These are phyloP conservation scores for Zangia roseola DNA, from an alignment of 768 basidiomycete species.

Conservation along the genomic window DNA sequence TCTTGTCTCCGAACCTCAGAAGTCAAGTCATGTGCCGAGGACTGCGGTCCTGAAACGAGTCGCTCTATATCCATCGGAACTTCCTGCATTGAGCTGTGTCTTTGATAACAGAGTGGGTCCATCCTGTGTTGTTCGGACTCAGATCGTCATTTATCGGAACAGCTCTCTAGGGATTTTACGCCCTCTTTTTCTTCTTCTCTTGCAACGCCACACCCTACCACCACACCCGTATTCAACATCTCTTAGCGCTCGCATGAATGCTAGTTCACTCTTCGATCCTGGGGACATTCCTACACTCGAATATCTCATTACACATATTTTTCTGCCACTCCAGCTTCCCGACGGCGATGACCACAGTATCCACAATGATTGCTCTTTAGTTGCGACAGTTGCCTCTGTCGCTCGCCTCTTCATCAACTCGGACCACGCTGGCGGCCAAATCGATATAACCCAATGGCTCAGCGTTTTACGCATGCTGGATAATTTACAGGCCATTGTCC, in stretches of 20 bases:
- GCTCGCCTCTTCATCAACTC: slow-evolving; percentile 17
- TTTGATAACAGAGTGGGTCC: slow-evolving; percentile 2
- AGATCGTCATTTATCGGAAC: background rate
- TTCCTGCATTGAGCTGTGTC: background rate
- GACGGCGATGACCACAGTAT: slow-evolving; percentile 32
- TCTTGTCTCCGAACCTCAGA: too few relatives aligned
- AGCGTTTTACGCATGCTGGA: slow-evolving; percentile 32
- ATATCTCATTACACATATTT: slow-evolving; percentile 43
- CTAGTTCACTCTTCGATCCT: background rate
- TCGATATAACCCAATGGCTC: slow-evolving; percentile 27
- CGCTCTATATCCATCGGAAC: background rate
- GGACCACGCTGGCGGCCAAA: background rate
- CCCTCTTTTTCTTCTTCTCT: background rate
- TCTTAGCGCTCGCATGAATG: slow-evolving; percentile 3
- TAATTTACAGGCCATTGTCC: slow-evolving; percentile 17
- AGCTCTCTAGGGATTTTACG: background rate
- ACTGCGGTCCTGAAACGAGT: background rate
- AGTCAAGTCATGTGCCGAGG: too few relatives aligned
- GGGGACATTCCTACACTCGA: background rate
- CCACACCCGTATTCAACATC: background rate
- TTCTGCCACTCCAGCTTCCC: slow-evolving; percentile 43
- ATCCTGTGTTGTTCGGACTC: slow-evolving; percentile 12
- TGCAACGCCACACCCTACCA: background rate
- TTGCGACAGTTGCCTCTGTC: slow-evolving; percentile 15
- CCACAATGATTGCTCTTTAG: slow-evolving; percentile 28